A percentile compares a stretch with the other conserved stretches of the same genome.
phyloP scores from a whole-genome alignment of 805 yeast genomes.

The Debaryomyces prosopidis region DNA sequence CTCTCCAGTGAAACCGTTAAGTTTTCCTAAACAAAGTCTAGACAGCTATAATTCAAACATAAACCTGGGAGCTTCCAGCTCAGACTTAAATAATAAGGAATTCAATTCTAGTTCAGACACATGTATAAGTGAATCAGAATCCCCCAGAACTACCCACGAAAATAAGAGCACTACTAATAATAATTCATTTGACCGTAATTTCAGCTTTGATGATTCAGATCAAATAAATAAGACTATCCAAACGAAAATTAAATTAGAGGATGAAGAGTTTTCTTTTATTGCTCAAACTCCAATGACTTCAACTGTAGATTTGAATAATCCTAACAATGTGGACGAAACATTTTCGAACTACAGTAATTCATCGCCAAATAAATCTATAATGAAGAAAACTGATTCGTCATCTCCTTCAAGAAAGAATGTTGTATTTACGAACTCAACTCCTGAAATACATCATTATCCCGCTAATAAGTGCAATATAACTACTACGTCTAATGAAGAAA shows the following conservation, averaged over 20 bases:
- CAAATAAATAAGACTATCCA: constrained; percentile 10
- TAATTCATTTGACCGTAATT: constrained; percentile 21
- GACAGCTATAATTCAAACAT: neutral
- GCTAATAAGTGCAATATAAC: constrained; percentile 2
- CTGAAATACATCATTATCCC: constrained; percentile 33
- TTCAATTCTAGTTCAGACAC: constrained; percentile 44
- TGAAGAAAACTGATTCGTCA: constrained; percentile 26
- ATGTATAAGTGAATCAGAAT: constrained; percentile 32
- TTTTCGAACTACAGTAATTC: constrained; percentile 7
- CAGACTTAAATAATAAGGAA: constrained; percentile 18
- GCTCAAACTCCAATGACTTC: constrained; percentile 23
- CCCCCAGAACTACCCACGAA: neutral
- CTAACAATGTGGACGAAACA: constrained; percentile 2
- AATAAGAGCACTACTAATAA: neutral
- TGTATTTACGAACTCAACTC: constrained; percentile 29
- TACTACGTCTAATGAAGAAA: neutral
- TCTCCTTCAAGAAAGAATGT: constrained; percentile 42
- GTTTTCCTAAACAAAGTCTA: constrained; percentile 19
- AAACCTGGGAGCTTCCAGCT: neutral
- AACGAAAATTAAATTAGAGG: constrained; percentile 8
- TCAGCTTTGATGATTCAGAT: constrained; percentile 16
- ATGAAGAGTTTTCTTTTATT: constrained; percentile 25
- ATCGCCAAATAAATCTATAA: constrained; percentile 41
- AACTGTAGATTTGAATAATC: constrained; percentile 14
- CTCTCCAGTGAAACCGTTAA: constrained; percentile 36